Percentiles rank a stretch among this genome's conserved stretches.
These are phyloP conservation scores for Penstemon eatonii DNA, from an alignment of 257 asterid species.

Conservation along the genomic window DNA sequence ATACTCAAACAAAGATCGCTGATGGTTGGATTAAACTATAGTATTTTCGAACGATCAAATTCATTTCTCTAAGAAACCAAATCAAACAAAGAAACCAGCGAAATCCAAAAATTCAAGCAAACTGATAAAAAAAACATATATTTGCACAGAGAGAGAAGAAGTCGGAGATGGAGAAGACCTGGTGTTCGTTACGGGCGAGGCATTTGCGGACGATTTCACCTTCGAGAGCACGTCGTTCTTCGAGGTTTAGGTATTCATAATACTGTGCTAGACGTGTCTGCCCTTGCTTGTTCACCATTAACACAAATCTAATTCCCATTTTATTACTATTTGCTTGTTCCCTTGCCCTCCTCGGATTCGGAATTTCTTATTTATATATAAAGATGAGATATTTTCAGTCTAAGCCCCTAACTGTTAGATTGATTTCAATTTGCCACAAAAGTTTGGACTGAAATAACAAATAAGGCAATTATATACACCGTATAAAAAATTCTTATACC, in stretches of 20 bases:
- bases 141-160: too few relatives aligned
- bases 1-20: too few relatives aligned
- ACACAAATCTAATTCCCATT: slow-evolving; percentile 92
- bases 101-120: neutral
- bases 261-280: slow-evolving; percentile 97
- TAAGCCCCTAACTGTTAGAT: neutral
- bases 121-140: too few relatives aligned
- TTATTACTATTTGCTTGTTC: neutral
- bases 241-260: slow-evolving; percentile 84
- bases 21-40: too few relatives aligned
- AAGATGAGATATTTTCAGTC: neutral
- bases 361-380: neutral
- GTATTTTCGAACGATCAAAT: neutral
- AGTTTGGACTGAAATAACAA: neutral
- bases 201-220: slow-evolving; percentile 99
- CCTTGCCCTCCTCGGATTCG: neutral
- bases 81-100: neutral
- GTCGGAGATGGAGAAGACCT: slow-evolving; percentile 39
- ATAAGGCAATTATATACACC: too few relatives aligned
- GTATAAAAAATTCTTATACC: too few relatives aligned
- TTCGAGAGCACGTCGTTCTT: slow-evolving; percentile 96
- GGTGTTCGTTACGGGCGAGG: slow-evolving; percentile 89
- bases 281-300: slow-evolving; percentile 99
- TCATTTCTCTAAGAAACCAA: neutral
- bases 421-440: neutral